These are phyloP conservation scores for Pythium utonaiense DNA, from an alignment of 352 stramenopile genomes.

Conservation along the genomic window DNA sequence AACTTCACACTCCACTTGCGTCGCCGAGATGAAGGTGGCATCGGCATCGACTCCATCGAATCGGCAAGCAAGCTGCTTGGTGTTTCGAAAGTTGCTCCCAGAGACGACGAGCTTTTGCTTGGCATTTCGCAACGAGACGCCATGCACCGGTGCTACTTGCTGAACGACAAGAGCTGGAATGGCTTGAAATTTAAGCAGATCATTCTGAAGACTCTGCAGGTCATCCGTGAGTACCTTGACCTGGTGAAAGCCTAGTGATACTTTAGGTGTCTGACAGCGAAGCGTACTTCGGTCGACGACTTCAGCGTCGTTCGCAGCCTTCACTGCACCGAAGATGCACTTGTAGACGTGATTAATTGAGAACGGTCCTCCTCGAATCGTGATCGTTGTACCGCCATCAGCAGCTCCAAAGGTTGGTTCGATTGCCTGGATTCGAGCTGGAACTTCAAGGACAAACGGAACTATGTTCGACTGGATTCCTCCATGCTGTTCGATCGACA, in stretches of 20 bases:
- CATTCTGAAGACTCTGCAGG: conserved; percentile 18
- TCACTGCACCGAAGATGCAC: conserved; percentile 10
- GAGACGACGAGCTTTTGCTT: conserved; percentile 26
- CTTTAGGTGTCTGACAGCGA: not conserved
- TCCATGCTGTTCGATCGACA: conserved; percentile 18
- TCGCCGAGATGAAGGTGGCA: conserved; percentile 41
- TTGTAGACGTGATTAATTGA: not conserved
- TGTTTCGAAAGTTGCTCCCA: conserved; percentile 53
- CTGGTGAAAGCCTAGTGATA: conserved; percentile 1
- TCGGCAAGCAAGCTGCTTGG: conserved; percentile 32
- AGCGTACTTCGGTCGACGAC: not conserved
- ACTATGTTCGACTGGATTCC: conserved; percentile 8
- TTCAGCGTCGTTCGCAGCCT: not conserved
- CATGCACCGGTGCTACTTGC: conserved; percentile 11
- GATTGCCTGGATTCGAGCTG: conserved; percentile 2
- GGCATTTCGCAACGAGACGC: conserved; percentile 5
- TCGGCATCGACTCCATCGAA: conserved; percentile 35
- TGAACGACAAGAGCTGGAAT: conserved; percentile 32
- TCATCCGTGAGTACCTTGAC: conserved; percentile 30
- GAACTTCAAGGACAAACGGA: not conserved
- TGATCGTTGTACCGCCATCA: conserved; percentile 30
- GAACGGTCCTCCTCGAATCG: conserved; percentile 33
- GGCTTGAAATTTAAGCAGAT: conserved; percentile 32
- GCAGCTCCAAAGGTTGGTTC: conserved; percentile 13
- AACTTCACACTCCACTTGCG: conserved; percentile 47